These are phyloP conservation scores for Lagerstroemia fauriei DNA, from an alignment of 441 rosid species.

Conservation along the genomic window DNA sequence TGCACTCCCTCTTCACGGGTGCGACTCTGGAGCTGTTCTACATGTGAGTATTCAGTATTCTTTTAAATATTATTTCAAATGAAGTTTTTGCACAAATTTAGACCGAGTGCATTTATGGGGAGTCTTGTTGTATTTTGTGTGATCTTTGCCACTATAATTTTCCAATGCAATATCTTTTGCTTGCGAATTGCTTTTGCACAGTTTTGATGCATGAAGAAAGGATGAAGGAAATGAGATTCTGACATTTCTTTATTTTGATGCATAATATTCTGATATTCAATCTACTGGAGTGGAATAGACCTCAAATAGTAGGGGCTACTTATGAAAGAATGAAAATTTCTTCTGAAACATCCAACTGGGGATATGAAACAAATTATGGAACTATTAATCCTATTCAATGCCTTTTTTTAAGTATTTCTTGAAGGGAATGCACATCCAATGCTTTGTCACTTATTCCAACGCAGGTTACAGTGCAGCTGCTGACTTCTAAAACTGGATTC, in stretches of 20 bases:
- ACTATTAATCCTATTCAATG: not conserved
- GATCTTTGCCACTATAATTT: not conserved
- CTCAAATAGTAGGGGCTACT: not conserved
- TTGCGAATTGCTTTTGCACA: not conserved
- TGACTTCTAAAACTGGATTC: constrained; percentile 97
- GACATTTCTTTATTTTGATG: not conserved
- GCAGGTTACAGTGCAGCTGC: constrained; percentile 93
- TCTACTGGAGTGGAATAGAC: not conserved
- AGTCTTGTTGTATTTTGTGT: not conserved
- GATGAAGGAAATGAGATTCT: not conserved
- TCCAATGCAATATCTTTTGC: not conserved
- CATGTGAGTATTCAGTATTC: constrained; percentile 81
- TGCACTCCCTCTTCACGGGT: constrained; percentile 74
- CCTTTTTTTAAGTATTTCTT: not conserved
- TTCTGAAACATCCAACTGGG: not conserved
- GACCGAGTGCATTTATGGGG: not conserved
- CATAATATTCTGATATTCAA: not conserved
- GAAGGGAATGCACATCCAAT: not conserved
- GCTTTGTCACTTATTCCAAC: not conserved
- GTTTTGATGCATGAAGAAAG: not conserved
- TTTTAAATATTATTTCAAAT: constrained; percentile 25
- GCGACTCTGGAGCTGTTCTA: constrained; percentile 80
- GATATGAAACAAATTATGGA: not conserved
- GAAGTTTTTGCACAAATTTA: constrained; percentile 12
- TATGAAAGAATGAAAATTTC: not conserved